Conservation (phyloP, 352 stramenopile genomes). For the Pythium dissimile region DNA sequence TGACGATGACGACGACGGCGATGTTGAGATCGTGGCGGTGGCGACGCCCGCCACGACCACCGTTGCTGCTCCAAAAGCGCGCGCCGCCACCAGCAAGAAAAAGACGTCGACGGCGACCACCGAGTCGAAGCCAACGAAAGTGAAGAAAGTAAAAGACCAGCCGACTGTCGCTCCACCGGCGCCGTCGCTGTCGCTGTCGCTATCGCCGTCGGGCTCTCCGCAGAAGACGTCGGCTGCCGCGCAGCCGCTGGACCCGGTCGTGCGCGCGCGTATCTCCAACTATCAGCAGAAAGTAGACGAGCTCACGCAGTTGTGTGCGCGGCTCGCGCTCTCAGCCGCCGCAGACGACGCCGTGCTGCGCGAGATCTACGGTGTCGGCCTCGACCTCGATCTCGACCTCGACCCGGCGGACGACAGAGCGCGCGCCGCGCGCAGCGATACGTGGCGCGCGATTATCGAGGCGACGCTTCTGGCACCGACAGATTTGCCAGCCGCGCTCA, state of each 20-base stretch:
- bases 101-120: background rate
- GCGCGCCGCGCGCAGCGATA: background rate
- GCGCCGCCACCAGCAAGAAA: slow-evolving; percentile 1
- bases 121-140: background rate
- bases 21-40: background rate
- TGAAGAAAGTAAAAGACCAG: background rate
- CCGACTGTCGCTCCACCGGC: too few species aligned
- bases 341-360: slow-evolving; percentile 43
- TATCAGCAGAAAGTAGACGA: slow-evolving; percentile 80
- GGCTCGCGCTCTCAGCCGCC: slow-evolving; percentile 24
- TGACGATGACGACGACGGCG: too few species aligned
- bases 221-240: slow-evolving; percentile 7
- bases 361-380: slow-evolving; percentile 69
- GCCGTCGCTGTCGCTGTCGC: background rate
- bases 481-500: slow-evolving; percentile 8
- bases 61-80: too few species aligned
- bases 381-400: slow-evolving; percentile 48
- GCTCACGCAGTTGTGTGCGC: slow-evolving; percentile 42
- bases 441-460: slow-evolving; percentile 21
- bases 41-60: background rate
- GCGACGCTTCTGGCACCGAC: background rate
- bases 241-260: slow-evolving; percentile 41
- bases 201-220: slow-evolving; percentile 3
- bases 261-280: slow-evolving; percentile 59
- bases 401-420: slow-evolving; percentile 23